phyloP scores from a whole-genome alignment of 2,329 filamentous ascomycete species.

The Pezicula radicicola region DNA sequence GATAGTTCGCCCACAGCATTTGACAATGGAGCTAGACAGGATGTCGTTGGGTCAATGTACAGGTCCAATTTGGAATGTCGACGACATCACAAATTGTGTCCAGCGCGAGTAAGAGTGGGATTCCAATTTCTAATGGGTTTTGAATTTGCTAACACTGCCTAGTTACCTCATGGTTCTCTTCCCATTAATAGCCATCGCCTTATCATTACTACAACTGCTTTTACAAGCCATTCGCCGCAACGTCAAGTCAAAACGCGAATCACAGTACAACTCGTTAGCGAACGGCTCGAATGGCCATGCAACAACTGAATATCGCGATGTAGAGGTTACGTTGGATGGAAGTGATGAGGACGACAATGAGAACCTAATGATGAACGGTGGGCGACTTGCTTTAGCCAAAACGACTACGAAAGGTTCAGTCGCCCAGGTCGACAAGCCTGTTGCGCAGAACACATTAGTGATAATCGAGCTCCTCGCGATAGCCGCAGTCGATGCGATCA shows the following conservation, averaged over 20 bases:
- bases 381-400: conserved; percentile 55
- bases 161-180: conserved; percentile 81
- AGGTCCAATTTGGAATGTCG: conserved; percentile 50
- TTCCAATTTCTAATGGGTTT: neutral
- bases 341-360: conserved; percentile 59
- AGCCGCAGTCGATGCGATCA: conserved; percentile 66
- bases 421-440: conserved; percentile 73
- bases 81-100: conserved; percentile 64
- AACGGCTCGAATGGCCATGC: conserved; percentile 38
- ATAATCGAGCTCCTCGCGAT: conserved; percentile 74
- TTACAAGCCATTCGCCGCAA: conserved; percentile 53
- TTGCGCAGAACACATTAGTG: conserved; percentile 68
- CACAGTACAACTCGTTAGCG: conserved; percentile 56
- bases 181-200: conserved; percentile 66
- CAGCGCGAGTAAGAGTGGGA: conserved; percentile 59
- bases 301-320: conserved; percentile 24
- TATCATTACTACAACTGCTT: conserved; percentile 68
- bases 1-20: neutral
- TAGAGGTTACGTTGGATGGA: conserved; percentile 25
- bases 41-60: conserved; percentile 25
- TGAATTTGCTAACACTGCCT: conserved; percentile 14
- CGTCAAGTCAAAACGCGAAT: conserved; percentile 45
- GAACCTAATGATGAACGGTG: conserved; percentile 52
- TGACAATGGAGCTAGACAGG: neutral
- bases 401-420: conserved; percentile 61